Evolutionary conservation across 257 asterid species (phyloP).

Genomic region (Gentiana straminea): DNA sequence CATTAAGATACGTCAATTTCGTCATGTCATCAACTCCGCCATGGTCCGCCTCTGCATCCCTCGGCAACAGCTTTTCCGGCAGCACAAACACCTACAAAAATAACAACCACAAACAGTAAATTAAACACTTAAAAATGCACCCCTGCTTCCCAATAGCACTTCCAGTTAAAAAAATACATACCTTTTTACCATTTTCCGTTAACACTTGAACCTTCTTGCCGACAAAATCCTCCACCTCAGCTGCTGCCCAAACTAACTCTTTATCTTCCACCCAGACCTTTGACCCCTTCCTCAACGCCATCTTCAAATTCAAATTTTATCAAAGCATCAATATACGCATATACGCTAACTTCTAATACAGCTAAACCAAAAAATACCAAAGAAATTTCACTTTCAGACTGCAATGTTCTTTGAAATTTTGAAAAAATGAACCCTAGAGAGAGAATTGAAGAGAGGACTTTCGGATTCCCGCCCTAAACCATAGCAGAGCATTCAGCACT

Average conservation of each 20-base stretch:
- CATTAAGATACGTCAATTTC: slow-evolving; percentile 82
- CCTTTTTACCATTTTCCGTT: slow-evolving; percentile 69
- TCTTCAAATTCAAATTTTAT: slow-evolving; percentile 15
- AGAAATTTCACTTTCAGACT: not conserved
- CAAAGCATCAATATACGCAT: slow-evolving; percentile 6
- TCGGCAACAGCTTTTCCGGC: slow-evolving; percentile 61
- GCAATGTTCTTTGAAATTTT: slow-evolving; percentile 13
- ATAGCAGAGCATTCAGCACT: slow-evolving; percentile 1
- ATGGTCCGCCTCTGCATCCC: slow-evolving; percentile 86
- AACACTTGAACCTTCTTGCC: slow-evolving; percentile 73
- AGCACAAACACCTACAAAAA: slow-evolving; percentile 38
- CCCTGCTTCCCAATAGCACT: too few species aligned
- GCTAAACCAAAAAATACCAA: not conserved
- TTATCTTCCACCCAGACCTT: slow-evolving; percentile 89
- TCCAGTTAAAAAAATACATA: slow-evolving; percentile 3
- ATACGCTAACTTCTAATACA: not conserved
- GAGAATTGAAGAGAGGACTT: slow-evolving; percentile 10
- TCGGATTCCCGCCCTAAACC: slow-evolving; percentile 71
- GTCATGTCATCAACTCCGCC: slow-evolving; percentile 99
- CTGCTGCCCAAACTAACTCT: slow-evolving; percentile 65
- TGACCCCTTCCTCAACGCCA: slow-evolving; percentile 72
- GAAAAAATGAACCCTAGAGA: slow-evolving; percentile 42
- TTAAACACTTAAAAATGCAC: not conserved
- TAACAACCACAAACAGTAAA: slow-evolving; percentile 1
- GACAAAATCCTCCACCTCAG: slow-evolving; percentile 54